Evolutionary conservation across 2,329 filamentous ascomycete genomes (phyloP), one percentile per base, ranked within the genome.

Genomic region (Cladophialophora bantiana): DNA sequence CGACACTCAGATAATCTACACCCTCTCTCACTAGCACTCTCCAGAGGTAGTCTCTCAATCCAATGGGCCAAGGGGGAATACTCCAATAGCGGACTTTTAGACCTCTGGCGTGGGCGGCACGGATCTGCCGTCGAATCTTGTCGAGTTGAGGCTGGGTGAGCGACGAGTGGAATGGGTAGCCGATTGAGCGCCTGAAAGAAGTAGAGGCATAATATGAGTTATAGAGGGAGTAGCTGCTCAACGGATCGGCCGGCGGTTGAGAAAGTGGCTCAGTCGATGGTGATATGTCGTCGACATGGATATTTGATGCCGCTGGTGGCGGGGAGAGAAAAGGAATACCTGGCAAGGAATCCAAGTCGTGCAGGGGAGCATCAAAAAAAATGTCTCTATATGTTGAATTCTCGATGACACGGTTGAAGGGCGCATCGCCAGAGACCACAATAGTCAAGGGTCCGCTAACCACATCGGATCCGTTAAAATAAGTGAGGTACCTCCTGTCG

Each of bases 181-280:
- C 64, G 38, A 88, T 79, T 6, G 81, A 75, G 13, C 26, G 65
- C 9, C 75, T 77, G 73, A 88, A 86, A 3, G 83, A 83, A 7
- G 82, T 80, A 5, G 82, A 85, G 15, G 86, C 86, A 74, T 87
- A 88, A 77, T 83, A 86, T 36, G 83, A 85, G 72, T 86, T 88
- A 15, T 78, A 79, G 5, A 73, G 52, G 71, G 82, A 78, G 76
- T 83, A 85, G 0, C 76, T 40, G 4, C 20, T 38, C 13, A 52
- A 9, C 13, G 20, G 20, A 13, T 13, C 18, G 13, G 45, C 20
- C 4, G 45, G 31, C 56, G 32, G 32, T 36, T 15, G 34, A 36
- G 50, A 35, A 26, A 6, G 4, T 20, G 34, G 36, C 7, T 32
- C 7, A 3, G 34, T 45, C 18, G n/a, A 45, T 5, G 35, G 20